Evolutionary conservation across 768 basidiomycete species (phyloP).

Genomic region (Amanita muscaria): DNA sequence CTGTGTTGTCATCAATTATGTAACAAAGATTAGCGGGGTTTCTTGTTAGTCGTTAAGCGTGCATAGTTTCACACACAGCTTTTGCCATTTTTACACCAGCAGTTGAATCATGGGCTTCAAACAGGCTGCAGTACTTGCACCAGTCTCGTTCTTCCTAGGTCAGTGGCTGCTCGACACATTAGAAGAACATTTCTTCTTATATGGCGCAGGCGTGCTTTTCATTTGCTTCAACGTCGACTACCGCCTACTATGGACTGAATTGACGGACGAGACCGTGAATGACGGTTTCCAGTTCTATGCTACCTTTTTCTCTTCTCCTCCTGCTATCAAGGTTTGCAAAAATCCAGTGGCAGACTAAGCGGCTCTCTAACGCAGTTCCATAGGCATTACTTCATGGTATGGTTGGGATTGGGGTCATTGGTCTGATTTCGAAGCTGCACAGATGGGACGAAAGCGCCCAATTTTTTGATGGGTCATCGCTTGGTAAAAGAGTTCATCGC

Average conservation of each 20-base stretch:
- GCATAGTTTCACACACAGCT: background rate
- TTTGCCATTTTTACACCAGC: conserved; percentile 9
- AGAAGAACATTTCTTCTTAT: too few relatives aligned
- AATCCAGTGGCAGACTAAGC: background rate
- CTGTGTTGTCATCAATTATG: too few relatives aligned
- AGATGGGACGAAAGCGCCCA: conserved; percentile 89
- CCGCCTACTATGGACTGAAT: conserved; percentile 61
- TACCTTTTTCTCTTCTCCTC: conserved; percentile 89
- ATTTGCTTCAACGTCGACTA: conserved; percentile 87
- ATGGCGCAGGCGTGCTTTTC: conserved; percentile 58
- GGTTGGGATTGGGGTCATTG: conserved; percentile 67
- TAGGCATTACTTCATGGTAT: conserved; percentile 86
- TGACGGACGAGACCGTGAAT: conserved; percentile 54
- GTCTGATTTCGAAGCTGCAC: conserved; percentile 71
- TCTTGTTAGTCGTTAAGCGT: background rate
- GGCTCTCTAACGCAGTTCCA: background rate
- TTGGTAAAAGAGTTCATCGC: conserved; percentile 46
- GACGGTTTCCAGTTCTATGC: conserved; percentile 88
- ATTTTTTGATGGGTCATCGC: conserved; percentile 87
- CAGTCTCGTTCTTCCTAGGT: conserved; percentile 89
- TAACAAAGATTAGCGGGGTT: too few relatives aligned
- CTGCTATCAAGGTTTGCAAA: conserved; percentile 75
- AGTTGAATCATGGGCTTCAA: conserved; percentile 82
- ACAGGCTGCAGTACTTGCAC: conserved; percentile 80
- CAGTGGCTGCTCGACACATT: too few relatives aligned